These are phyloP conservation scores for Epichloe aotearoae DNA, from an alignment of 2,329 filamentous ascomycete species.

Conservation along the genomic window DNA sequence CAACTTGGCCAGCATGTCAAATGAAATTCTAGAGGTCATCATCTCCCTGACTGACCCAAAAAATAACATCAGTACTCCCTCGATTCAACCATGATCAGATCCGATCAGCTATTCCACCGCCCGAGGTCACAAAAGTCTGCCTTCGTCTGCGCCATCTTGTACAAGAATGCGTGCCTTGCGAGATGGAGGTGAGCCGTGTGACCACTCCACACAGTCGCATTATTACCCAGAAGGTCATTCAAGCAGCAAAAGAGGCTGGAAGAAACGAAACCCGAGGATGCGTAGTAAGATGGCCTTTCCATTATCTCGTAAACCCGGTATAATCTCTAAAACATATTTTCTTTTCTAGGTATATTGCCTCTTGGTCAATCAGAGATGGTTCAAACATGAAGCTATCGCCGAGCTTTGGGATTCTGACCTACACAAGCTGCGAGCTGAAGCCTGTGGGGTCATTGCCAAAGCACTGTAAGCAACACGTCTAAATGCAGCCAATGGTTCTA, in stretches of 20 bases:
- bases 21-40: neutral
- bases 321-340: neutral
- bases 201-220: constrained; percentile 72
- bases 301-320: neutral
- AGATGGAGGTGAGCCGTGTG: constrained; percentile 64
- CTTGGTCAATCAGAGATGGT: constrained; percentile 59
- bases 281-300: constrained; percentile 35
- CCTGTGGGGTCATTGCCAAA: constrained; percentile 90
- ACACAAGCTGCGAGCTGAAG: constrained; percentile 62
- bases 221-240: constrained; percentile 67
- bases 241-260: constrained; percentile 71
- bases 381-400: constrained; percentile 60
- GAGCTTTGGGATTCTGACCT: constrained; percentile 92
- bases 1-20: neutral
- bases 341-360: constrained; percentile 51
- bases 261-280: constrained; percentile 61
- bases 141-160: constrained; percentile 83
- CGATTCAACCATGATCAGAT: constrained; percentile 43
- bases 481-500: neutral
- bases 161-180: constrained; percentile 79
- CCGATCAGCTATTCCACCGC: constrained; percentile 56
- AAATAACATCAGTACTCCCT: constrained; percentile 44
- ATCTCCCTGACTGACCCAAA: neutral
- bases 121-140: constrained; percentile 78
- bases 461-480: constrained; percentile 33